Conservation (phyloP, 2,329 filamentous ascomycete genomes). For the Septoria petroselini region DNA sequence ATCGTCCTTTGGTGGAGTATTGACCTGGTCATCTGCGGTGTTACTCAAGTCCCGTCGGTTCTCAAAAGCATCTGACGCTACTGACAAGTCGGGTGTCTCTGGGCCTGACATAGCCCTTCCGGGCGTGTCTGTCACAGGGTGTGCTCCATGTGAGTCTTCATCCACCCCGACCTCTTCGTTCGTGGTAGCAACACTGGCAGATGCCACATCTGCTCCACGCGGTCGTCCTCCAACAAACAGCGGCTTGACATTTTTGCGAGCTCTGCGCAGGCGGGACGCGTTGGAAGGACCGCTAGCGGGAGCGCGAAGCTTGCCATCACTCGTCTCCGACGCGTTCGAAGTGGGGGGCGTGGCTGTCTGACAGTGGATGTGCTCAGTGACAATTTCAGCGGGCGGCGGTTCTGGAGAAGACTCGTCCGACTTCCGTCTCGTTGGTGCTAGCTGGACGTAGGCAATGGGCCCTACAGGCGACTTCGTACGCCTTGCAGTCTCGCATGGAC, state of each 20-base stretch:
- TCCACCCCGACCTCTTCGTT: too few relatives aligned
- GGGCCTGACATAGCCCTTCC: too few relatives aligned
- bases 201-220: too few relatives aligned
- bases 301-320: slow-evolving; percentile 8
- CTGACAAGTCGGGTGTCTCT: too few relatives aligned
- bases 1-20: too few relatives aligned
- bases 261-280: slow-evolving; percentile 5
- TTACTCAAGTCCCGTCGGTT: too few relatives aligned
- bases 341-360: slow-evolving; percentile 4
- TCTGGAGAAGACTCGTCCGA: background rate
- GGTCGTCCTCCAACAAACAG: too few relatives aligned
- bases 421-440: background rate
- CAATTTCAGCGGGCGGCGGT: background rate
- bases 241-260: background rate
- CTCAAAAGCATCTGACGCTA: too few relatives aligned
- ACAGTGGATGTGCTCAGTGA: background rate
- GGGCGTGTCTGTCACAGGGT: too few relatives aligned
- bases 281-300: background rate
- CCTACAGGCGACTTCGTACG: background rate
- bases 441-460: slow-evolving; percentile 3
- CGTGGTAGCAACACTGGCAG: too few relatives aligned
- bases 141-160: too few relatives aligned
- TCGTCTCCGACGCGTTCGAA: background rate
- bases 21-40: too few relatives aligned
- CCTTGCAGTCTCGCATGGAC: background rate